Base-by-base conservation (phyloP, 2,329 filamentous ascomycete genomes). In the Fusarium nanum region DNA sequence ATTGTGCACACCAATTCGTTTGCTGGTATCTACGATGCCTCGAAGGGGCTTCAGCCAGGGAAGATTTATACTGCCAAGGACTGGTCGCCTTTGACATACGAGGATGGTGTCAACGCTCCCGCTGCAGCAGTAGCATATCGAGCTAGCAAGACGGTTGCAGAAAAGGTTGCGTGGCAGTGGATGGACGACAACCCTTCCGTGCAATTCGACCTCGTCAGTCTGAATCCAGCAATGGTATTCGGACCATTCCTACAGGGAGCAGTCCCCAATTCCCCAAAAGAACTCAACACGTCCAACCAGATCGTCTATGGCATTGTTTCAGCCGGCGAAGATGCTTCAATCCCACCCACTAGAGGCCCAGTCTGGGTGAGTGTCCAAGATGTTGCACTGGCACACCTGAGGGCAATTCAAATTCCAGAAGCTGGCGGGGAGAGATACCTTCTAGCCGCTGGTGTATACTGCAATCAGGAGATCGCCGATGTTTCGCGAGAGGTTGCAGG, bases 201-300 rank as follows among this genome's bases (percentile, higher is more conserved):
- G 0, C 30, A 44, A 0, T 62, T 61, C 7, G 56, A 62, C 1
- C 46, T 62, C 14, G 56, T 61, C 0, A 61, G 60, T 40, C 9
- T 62, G 14, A 61, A 61, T 1, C 56, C 60, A 7, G 60, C 60
- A 2, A 61, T 62, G 60, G 60, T 62, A 5, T 62, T 61, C 13
- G 60, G 60, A 0, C n/a, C 60, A 9, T 62, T 60, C 4, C 23
- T 62, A 0, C 56, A 41, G 12, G 60, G 56, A 6, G 60, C 60
- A 13, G 25, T 45, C 0, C 60, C 56, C 1, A 28, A 11, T 2
- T 45, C 46, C 5, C 27, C 60, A 5, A 6, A 61, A 16, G 30
- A 62, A 3, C 60, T 62, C 20, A 62, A 62, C 13, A 62, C 60
- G 7, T 62, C 60, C 18, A 62, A 62, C 7, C 30, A 54, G 4